Conservation (phyloP, 1,284 basidiomycete genomes). For the Omphalotus olearius region DNA sequence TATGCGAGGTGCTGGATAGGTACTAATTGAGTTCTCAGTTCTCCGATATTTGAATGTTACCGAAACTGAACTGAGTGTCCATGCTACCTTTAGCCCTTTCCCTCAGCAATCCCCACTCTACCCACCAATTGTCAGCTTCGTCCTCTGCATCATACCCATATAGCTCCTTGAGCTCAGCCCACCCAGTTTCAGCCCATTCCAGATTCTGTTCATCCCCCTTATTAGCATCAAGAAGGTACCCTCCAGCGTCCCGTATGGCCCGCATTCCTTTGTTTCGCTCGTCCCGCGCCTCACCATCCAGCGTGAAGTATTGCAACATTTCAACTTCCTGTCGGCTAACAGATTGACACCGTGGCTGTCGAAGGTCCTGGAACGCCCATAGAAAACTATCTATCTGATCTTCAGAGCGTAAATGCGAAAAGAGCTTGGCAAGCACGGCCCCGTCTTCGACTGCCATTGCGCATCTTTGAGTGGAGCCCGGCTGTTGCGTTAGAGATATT, state of each 20-base stretch:
- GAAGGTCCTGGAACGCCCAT: conserved; percentile 41
- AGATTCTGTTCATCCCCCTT: too few species aligned
- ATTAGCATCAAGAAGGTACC: conserved; percentile 13
- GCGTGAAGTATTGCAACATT: conserved; percentile 13
- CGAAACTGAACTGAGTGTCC: too few species aligned
- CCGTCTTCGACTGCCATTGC: conserved; percentile 47
- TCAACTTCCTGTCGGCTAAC: conserved; percentile 17
- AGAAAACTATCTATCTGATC: conserved; percentile 51
- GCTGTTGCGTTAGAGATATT: conserved; percentile 26
- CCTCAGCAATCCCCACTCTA: conserved; percentile 8
- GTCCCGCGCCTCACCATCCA: conserved; percentile 9
- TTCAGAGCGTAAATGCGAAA: conserved; percentile 42
- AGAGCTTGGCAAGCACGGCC: conserved; percentile 43
- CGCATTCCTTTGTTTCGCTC: conserved; percentile 23
- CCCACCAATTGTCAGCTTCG: conserved; percentile 16
- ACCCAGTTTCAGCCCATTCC: not conserved
- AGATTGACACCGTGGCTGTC: conserved; percentile 31
- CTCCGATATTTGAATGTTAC: too few species aligned
- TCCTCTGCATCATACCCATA: conserved; percentile 14
- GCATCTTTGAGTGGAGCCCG: conserved; percentile 44
- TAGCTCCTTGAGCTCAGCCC: conserved; percentile 12
- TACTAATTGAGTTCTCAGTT: too few species aligned
- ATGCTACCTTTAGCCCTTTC: too few species aligned
- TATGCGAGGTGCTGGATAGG: too few species aligned
- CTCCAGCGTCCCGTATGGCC: conserved; percentile 19